phyloP scores from a whole-genome alignment of 164 flowering plant species.

The Echeveria elegans region DNA sequence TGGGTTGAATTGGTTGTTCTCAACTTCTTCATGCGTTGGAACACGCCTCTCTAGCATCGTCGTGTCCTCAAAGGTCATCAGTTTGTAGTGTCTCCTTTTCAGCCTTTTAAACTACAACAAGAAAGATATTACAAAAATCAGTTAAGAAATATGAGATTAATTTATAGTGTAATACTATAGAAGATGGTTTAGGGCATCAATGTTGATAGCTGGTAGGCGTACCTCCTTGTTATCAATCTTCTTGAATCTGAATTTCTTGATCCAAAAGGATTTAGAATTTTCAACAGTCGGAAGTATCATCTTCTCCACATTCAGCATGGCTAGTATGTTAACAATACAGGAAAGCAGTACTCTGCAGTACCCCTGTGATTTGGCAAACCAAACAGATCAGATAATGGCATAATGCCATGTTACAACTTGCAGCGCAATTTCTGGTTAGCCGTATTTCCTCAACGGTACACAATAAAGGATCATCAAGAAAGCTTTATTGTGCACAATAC shows the following conservation, averaged over 20 bases:
- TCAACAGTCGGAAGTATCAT: conserved; percentile 61
- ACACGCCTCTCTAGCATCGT: conserved; percentile 30
- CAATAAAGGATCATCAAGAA: neutral
- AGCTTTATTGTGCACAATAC: neutral
- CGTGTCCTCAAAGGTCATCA: conserved; percentile 46
- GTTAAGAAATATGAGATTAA: neutral
- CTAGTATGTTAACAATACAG: conserved; percentile 45
- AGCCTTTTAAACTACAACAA: conserved; percentile 36
- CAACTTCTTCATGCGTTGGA: too few species aligned
- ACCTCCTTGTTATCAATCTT: conserved; percentile 37
- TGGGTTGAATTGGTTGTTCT: too few species aligned
- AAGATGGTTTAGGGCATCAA: neutral
- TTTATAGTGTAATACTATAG: too few species aligned
- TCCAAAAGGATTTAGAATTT: conserved; percentile 59
- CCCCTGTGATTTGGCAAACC: conserved; percentile 30
- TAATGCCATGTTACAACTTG: neutral
- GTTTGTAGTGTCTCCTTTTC: conserved; percentile 31
- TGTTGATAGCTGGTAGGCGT: neutral
- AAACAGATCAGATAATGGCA: neutral
- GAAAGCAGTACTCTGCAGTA: conserved; percentile 49
- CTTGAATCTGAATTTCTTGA: conserved; percentile 40
- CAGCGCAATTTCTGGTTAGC: neutral
- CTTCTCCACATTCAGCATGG: conserved; percentile 39
- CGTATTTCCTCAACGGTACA: neutral
- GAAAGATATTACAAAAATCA: neutral